phyloP scores from a whole-genome alignment of 225 moss, liverwort and hornwort genomes.

The Bryoerythrophyllum caledonicum region DNA sequence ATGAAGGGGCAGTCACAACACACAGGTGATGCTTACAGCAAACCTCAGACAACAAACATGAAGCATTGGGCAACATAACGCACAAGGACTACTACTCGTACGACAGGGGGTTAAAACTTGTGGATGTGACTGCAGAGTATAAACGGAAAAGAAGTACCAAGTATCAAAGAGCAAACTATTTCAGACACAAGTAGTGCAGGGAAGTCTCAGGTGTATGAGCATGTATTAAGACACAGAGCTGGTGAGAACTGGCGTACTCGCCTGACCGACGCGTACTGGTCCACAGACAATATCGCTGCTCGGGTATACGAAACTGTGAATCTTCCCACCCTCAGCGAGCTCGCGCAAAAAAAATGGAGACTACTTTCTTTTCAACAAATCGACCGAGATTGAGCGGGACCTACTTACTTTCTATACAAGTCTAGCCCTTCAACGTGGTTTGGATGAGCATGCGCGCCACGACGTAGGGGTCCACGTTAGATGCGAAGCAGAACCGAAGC shows the following conservation, averaged over 20 bases:
- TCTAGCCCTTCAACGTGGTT: slow-evolving; percentile 70
- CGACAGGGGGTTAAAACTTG: too few relatives aligned
- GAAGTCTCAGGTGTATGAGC: slow-evolving; percentile 1
- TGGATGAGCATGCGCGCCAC: slow-evolving; percentile 81
- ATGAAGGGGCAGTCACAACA: too few relatives aligned
- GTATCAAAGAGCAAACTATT: too few relatives aligned
- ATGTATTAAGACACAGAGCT: slow-evolving; percentile 15
- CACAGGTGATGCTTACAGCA: too few relatives aligned
- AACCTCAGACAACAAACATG: too few relatives aligned
- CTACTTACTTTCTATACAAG: background rate
- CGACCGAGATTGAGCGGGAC: background rate
- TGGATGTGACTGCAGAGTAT: too few relatives aligned
- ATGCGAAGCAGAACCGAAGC: too few relatives aligned
- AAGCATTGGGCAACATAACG: too few relatives aligned
- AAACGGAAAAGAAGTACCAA: too few relatives aligned
- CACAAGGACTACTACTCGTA: too few relatives aligned
- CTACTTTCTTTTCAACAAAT: slow-evolving; percentile 45
- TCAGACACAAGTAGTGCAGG: background rate
- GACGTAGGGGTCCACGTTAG: slow-evolving; percentile 91
- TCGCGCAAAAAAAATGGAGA: slow-evolving; percentile 13
- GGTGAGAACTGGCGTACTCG: slow-evolving; percentile 3
- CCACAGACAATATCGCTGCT: slow-evolving; percentile 3
- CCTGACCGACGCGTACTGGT: background rate
- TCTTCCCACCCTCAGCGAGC: slow-evolving; percentile 22
- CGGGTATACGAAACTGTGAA: background rate